phyloP scores from a whole-genome alignment of 2,329 filamentous ascomycete genomes.

The Cordyceps farinosa region DNA sequence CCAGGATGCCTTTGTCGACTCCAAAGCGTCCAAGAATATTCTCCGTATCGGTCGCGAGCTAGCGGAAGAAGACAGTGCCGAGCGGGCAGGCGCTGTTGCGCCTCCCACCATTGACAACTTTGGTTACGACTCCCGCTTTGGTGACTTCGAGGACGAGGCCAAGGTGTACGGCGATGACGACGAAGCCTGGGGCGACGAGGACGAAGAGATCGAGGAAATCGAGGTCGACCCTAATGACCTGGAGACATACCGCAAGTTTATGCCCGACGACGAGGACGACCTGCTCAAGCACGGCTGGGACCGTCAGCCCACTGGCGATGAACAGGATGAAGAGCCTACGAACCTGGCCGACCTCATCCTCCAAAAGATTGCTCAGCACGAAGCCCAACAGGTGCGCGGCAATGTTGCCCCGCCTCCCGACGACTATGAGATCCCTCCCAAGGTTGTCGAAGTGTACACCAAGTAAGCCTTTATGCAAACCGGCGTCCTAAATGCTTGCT shows the following conservation, averaged over 20 bases:
- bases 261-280: slow-evolving; percentile 70
- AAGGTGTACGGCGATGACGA: slow-evolving; percentile 51
- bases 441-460: slow-evolving; percentile 90
- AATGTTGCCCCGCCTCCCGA: slow-evolving; percentile 55
- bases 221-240: slow-evolving; percentile 88
- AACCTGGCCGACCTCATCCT: slow-evolving; percentile 92
- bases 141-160: slow-evolving; percentile 49
- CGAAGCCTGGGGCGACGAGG: slow-evolving; percentile 78
- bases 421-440: slow-evolving; percentile 80
- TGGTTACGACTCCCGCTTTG: slow-evolving; percentile 73
- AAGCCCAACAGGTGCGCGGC: slow-evolving; percentile 58
- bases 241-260: slow-evolving; percentile 86
- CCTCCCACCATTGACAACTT: slow-evolving; percentile 56
- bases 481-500: slow-evolving; percentile 19
- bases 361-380: slow-evolving; percentile 88
- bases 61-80: slow-evolving; percentile 67
- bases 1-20: slow-evolving; percentile 73
- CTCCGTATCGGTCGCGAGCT: slow-evolving; percentile 85
- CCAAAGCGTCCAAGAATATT: slow-evolving; percentile 84
- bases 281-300: slow-evolving; percentile 65
- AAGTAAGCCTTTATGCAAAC: slow-evolving; percentile 57
- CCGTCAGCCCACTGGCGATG: slow-evolving; percentile 39
- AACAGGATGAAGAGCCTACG: slow-evolving; percentile 54
- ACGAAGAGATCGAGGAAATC: slow-evolving; percentile 65
- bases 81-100: slow-evolving; percentile 37